Conservation (phyloP, 1,139 yeast species). For the Kurtzmaniella quercitrusa region DNA sequence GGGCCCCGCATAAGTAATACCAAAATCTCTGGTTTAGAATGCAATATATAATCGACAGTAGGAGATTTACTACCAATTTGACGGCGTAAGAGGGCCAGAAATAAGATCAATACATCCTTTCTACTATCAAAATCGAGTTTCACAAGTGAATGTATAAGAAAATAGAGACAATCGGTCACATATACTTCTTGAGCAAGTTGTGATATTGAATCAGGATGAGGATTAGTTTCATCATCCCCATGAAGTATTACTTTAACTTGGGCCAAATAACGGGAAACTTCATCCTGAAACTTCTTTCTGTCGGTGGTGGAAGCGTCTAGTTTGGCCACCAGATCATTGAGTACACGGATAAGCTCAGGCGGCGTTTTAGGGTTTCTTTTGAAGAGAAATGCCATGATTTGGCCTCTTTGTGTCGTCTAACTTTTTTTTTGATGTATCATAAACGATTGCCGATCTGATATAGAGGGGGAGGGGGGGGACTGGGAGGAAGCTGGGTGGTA, state of each 20-base stretch:
- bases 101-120: conserved; percentile 73
- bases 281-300: conserved; percentile 67
- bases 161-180: conserved; percentile 63
- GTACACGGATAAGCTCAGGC: conserved; percentile 69
- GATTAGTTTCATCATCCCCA: conserved; percentile 68
- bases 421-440: too few species aligned
- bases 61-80: conserved; percentile 76
- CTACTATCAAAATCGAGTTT: conserved; percentile 84
- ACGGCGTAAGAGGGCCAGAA: conserved; percentile 74
- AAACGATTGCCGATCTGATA: too few species aligned
- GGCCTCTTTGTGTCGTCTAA: neutral
- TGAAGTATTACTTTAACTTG: conserved; percentile 67
- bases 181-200: conserved; percentile 72
- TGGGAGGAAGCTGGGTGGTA: too few species aligned
- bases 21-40: conserved; percentile 59
- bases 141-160: conserved; percentile 53
- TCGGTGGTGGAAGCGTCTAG: conserved; percentile 54
- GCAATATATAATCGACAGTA: conserved; percentile 76
- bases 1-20: conserved; percentile 63
- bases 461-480: conserved; percentile 2
- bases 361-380: conserved; percentile 92
- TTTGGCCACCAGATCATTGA: conserved; percentile 69
- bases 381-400: conserved; percentile 78
- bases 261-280: conserved; percentile 61
- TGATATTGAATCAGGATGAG: conserved; percentile 75